Conservation (phyloP, 2,329 filamentous ascomycete genomes). For the Gnomoniopsis smithogilvyi region DNA sequence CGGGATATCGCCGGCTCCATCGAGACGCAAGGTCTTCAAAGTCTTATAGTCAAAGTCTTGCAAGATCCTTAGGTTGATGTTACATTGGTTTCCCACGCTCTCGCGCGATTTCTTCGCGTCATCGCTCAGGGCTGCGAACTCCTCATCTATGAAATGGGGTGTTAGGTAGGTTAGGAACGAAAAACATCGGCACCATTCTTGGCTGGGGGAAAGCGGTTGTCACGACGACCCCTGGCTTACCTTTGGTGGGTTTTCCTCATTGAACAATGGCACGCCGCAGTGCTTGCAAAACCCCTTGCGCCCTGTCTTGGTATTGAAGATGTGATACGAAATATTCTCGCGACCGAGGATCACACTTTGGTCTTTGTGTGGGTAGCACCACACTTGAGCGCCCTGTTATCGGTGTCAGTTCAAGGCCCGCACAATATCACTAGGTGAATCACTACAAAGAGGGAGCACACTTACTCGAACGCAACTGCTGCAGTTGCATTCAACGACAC, state of each 20-base stretch:
- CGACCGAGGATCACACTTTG: slow-evolving; percentile 38
- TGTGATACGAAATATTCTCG: slow-evolving; percentile 38
- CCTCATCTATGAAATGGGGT: slow-evolving; percentile 23
- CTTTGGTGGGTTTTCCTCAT: slow-evolving; percentile 26
- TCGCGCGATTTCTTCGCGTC: slow-evolving; percentile 20
- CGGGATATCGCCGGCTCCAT: slow-evolving; percentile 27
- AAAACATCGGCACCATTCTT: neutral
- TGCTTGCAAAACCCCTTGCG: slow-evolving; percentile 46
- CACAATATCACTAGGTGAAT: neutral
- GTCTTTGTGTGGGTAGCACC: slow-evolving; percentile 39
- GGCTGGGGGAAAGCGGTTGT: neutral
- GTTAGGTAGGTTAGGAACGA: neutral
- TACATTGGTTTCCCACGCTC: slow-evolving; percentile 18
- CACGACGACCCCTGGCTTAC: slow-evolving; percentile 11
- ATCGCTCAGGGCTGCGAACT: slow-evolving; percentile 31
- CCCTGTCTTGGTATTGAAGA: slow-evolving; percentile 29
- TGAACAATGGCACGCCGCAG: slow-evolving; percentile 44
- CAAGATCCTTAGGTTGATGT: slow-evolving; percentile 38
- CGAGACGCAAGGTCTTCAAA: slow-evolving; percentile 22
- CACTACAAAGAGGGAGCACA: neutral
- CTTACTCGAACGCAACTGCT: slow-evolving; percentile 44
- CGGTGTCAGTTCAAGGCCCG: neutral
- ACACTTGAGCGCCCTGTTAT: slow-evolving; percentile 38
- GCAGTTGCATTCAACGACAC: slow-evolving; percentile 45
- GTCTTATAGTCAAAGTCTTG: slow-evolving; percentile 33